Percentiles rank a stretch among this genome's conserved stretches.
Conservation (phyloP, 106 monocot species). For the Posidonia australis region DNA sequence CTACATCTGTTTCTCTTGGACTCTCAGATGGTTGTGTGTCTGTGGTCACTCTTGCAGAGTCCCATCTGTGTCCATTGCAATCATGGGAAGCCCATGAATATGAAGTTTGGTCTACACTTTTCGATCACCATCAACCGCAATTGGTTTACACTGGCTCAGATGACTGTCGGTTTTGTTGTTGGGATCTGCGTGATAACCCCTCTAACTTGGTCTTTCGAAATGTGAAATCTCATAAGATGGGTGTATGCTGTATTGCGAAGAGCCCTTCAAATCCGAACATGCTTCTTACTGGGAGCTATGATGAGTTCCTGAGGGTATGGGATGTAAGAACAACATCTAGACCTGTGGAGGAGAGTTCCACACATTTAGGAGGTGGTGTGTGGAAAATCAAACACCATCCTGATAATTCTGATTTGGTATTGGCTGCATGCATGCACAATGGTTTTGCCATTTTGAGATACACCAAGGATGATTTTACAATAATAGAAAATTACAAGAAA, state of each 20-base stretch:
- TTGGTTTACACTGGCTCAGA: conserved; percentile 79
- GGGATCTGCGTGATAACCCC: conserved; percentile 62
- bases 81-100: conserved; percentile 68
- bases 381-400: conserved; percentile 91
- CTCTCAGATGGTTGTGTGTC: conserved; percentile 79
- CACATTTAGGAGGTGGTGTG: conserved; percentile 73
- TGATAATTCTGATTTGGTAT: conserved; percentile 19
- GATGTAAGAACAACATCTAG: conserved; percentile 50
- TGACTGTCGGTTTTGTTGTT: conserved; percentile 72
- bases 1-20: conserved; percentile 35
- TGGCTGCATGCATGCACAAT: conserved; percentile 99
- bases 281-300: conserved; percentile 80
- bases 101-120: conserved; percentile 66
- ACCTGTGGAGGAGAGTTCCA: conserved; percentile 39
- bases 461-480: conserved; percentile 15
- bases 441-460: conserved; percentile 63
- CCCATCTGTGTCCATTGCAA: conserved; percentile 33
- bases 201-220: conserved; percentile 49
- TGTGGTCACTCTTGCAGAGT: conserved; percentile 33
- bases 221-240: conserved; percentile 83
- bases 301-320: conserved; percentile 81
- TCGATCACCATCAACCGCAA: conserved; percentile 41
- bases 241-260: conserved; percentile 76
- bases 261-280: conserved; percentile 30
- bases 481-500: conserved; percentile 59